phyloP scores from a whole-genome alignment of 345 rosid species.

The thale cress (Arabidopsis thaliana) region DNA sequence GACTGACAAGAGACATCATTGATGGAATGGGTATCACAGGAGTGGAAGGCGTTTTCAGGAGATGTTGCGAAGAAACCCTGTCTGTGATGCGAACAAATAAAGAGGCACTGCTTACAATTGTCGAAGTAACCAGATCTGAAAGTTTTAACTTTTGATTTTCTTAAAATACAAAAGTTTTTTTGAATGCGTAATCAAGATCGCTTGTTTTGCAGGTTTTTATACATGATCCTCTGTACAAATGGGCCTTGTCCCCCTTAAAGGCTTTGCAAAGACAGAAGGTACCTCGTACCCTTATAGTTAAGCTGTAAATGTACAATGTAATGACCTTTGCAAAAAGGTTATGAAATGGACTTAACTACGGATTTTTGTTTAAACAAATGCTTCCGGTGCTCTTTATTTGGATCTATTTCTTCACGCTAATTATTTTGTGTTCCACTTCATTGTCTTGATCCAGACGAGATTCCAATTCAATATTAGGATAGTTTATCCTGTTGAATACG shows the following conservation, averaged over 20 bases:
- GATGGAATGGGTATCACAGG: slow-evolving; percentile 99
- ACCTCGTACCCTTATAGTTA: slow-evolving; percentile 35
- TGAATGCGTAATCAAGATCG: slow-evolving; percentile 21
- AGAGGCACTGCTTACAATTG: slow-evolving; percentile 91
- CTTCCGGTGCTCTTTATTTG: slow-evolving; percentile 3
- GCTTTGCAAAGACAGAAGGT: slow-evolving; percentile 99
- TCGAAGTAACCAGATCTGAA: slow-evolving; percentile 68
- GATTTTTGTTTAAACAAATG: slow-evolving; percentile 8
- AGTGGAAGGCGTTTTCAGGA: slow-evolving; percentile 95
- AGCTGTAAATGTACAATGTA: slow-evolving; percentile 2
- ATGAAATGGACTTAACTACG: neutral
- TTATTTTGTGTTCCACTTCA: slow-evolving; percentile 8
- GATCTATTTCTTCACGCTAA: slow-evolving; percentile 5
- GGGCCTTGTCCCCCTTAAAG: slow-evolving; percentile 96
- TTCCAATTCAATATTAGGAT: neutral
- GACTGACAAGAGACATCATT: slow-evolving; percentile 88
- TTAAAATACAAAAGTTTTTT: neutral
- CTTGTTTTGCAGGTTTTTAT: slow-evolving; percentile 82
- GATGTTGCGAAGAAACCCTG: slow-evolving; percentile 95
- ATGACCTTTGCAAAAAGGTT: slow-evolving; percentile 2
- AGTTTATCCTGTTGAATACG: neutral
- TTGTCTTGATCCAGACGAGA: slow-evolving; percentile 1
- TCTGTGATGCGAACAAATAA: slow-evolving; percentile 96
- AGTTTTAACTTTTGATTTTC: neutral
- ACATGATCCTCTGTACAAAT: slow-evolving; percentile 96